phyloP scores from a whole-genome alignment of 495 filamentous ascomycete species.

The Aspergillus indologenus region DNA sequence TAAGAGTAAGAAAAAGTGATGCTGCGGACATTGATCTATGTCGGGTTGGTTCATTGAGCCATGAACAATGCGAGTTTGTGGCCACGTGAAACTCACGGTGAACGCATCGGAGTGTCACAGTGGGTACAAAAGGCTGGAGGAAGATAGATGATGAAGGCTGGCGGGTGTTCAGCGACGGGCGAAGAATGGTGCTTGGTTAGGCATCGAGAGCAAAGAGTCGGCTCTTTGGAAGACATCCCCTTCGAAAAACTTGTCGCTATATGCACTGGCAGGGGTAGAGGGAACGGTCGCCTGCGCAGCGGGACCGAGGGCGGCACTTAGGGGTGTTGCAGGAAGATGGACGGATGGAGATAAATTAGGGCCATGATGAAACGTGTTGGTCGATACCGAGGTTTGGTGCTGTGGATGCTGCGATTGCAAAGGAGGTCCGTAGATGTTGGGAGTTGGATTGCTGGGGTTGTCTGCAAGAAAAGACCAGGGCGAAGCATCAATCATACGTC shows the following conservation, averaged over 20 bases:
- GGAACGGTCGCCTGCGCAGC: slow-evolving; percentile 88
- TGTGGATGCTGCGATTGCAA: slow-evolving; percentile 34
- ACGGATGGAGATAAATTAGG: slow-evolving; percentile 37
- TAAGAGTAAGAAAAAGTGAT: background rate
- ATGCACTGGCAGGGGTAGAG: slow-evolving; percentile 69
- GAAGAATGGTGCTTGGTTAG: slow-evolving; percentile 42
- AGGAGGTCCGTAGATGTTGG: slow-evolving; percentile 40
- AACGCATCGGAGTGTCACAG: background rate
- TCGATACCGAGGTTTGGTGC: slow-evolving; percentile 34
- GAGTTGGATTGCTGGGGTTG: slow-evolving; percentile 24
- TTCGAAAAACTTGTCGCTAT: slow-evolving; percentile 59
- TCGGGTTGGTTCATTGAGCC: background rate
- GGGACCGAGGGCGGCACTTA: slow-evolving; percentile 82
- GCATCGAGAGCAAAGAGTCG: slow-evolving; percentile 64
- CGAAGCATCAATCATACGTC: slow-evolving; percentile 67
- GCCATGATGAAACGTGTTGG: slow-evolving; percentile 29
- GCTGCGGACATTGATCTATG: background rate
- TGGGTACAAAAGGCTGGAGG: background rate
- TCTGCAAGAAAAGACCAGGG: slow-evolving; percentile 64
- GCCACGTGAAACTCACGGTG: background rate
- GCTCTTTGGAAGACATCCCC: slow-evolving; percentile 74
- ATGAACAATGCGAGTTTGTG: background rate
- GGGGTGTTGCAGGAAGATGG: slow-evolving; percentile 60
- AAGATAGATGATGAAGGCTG: background rate
- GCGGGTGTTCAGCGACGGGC: slow-evolving; percentile 30